Conservation (phyloP, 768 basidiomycete species). For the Boletus sp. region DNA sequence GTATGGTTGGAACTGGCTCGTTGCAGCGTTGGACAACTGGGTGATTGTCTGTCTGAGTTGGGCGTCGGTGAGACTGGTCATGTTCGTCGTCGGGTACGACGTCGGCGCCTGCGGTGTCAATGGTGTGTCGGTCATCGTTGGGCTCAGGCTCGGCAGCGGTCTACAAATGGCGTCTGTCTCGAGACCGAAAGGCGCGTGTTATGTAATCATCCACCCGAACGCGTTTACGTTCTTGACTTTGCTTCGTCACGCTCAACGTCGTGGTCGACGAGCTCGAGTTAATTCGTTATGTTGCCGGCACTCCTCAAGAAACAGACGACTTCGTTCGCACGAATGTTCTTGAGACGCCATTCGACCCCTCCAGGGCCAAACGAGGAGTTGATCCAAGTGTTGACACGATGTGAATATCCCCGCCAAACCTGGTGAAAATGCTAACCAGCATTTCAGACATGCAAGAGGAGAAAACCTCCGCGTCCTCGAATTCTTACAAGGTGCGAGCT, state of each 20-base stretch:
- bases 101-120: conserved; percentile 21
- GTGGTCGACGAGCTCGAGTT: too few species aligned
- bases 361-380: conserved; percentile 37
- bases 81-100: conserved; percentile 34
- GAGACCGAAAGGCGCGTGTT: conserved; percentile 21
- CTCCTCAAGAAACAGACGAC: conserved; percentile 6
- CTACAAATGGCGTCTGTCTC: not conserved
- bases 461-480: conserved; percentile 33
- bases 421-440: not conserved
- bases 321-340: conserved; percentile 2
- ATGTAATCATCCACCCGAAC: conserved; percentile 18
- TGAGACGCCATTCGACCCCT: conserved; percentile 18
- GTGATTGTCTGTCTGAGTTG: conserved; percentile 64
- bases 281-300: conserved; percentile 20
- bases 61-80: conserved; percentile 53
- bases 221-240: not conserved
- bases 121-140: conserved; percentile 30
- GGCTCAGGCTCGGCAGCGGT: not conserved
- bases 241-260: not conserved
- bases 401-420: conserved; percentile 30
- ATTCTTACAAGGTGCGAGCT: conserved; percentile 50
- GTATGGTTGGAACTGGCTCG: conserved; percentile 36
- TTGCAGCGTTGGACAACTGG: conserved; percentile 45
- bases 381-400: conserved; percentile 40
- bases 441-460: conserved; percentile 43